Conservation (phyloP, 768 basidiomycete species). For the Pulveroboletus ravenelii region DNA sequence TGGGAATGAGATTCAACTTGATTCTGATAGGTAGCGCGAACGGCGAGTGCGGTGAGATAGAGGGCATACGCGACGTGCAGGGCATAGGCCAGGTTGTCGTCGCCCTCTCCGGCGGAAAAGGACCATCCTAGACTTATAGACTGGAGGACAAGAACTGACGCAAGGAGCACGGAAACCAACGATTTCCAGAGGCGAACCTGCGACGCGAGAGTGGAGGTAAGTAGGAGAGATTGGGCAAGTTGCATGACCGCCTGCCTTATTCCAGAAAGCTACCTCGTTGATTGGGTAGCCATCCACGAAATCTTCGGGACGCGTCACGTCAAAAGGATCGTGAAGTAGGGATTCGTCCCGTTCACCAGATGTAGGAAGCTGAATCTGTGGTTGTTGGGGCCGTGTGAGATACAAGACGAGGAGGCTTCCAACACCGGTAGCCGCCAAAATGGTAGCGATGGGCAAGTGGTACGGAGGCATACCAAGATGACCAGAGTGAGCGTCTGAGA, state of each 20-base stretch:
- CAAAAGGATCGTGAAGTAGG: constrained; percentile 51
- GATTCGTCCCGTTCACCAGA: constrained; percentile 22
- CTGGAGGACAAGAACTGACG: constrained; percentile 45
- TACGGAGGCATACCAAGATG: constrained; percentile 48
- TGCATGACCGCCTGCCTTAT: constrained; percentile 35
- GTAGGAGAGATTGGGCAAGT: background rate
- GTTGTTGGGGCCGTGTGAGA: constrained; percentile 38
- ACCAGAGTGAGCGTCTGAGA: background rate
- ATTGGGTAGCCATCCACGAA: constrained; percentile 62
- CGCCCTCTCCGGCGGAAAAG: constrained; percentile 21
- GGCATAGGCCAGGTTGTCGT: constrained; percentile 34
- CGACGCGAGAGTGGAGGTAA: background rate
- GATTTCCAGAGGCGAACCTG: constrained; percentile 63
- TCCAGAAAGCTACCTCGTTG: constrained; percentile 57
- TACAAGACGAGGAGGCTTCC: constrained; percentile 43
- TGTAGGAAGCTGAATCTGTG: constrained; percentile 49
- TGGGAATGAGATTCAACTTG: constrained; percentile 39
- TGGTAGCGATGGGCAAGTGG: constrained; percentile 51
- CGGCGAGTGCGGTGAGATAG: constrained; percentile 53
- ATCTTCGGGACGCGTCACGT: constrained; percentile 71
- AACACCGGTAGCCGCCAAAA: constrained; percentile 40
- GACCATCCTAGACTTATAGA: constrained; percentile 52
- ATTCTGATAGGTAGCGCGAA: constrained; percentile 46
- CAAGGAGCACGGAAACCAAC: constrained; percentile 42
- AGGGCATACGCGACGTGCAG: constrained; percentile 53